These are phyloP conservation scores for Tricladium varicosporioides DNA, from an alignment of 2,329 filamentous ascomycete species.

Conservation along the genomic window DNA sequence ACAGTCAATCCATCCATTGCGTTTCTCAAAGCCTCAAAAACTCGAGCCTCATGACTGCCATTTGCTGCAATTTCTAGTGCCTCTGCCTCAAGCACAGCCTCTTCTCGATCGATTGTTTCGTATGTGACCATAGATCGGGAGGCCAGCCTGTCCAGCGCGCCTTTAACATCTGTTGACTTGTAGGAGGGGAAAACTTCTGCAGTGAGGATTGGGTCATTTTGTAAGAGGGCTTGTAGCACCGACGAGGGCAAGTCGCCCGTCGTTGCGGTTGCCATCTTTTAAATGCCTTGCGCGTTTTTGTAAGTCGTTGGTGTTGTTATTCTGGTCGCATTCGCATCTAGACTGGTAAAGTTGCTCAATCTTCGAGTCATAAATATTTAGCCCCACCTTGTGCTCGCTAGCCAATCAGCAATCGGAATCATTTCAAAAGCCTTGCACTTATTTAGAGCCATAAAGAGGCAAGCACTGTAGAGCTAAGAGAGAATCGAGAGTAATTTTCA, in stretches of 20 bases:
- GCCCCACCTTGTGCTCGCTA: no score
- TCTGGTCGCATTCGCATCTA: not conserved
- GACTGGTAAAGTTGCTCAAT: not conserved
- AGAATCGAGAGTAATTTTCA: no score
- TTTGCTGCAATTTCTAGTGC: slow-evolving; percentile 69
- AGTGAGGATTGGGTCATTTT: slow-evolving; percentile 64
- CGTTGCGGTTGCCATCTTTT: slow-evolving; percentile 44
- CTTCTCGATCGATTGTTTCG: slow-evolving; percentile 77
- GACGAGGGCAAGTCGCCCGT: slow-evolving; percentile 57
- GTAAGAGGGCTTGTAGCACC: slow-evolving; percentile 64
- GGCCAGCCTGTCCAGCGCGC: slow-evolving; percentile 79
- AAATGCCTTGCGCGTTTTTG: slow-evolving; percentile 13
- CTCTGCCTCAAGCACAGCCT: slow-evolving; percentile 72
- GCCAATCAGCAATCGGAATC: no score
- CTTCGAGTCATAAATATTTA: slow-evolving; percentile 3
- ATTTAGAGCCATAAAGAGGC: no score
- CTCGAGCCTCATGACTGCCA: slow-evolving; percentile 79
- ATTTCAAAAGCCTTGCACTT: no score
- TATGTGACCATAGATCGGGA: slow-evolving; percentile 87
- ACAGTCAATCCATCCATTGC: slow-evolving; percentile 81
- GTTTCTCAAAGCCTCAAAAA: slow-evolving; percentile 70
- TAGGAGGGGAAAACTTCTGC: slow-evolving; percentile 66
- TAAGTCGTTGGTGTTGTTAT: slow-evolving; percentile 5
- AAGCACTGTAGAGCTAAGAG: no score
- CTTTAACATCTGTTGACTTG: slow-evolving; percentile 72